Evolutionary conservation across 1,284 basidiomycete genomes (phyloP), one percentile per base, ranked within the genome.

Genomic region (Calocybe gambosa): DNA sequence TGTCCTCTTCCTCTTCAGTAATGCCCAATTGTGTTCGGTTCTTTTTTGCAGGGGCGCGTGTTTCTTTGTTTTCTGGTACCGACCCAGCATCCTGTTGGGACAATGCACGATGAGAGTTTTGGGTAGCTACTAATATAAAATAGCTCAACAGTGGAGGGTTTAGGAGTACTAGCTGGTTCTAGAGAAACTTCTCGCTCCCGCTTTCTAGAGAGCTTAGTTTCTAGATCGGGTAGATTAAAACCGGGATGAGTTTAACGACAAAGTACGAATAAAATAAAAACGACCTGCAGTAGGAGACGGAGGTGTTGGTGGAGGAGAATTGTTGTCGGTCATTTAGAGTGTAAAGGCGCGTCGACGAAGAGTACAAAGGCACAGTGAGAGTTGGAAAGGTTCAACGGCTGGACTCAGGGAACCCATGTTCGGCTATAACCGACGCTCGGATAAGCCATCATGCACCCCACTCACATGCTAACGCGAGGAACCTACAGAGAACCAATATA

Each of bases 111-210:
- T 55, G 51, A 50, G 25, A 29, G 19, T 2, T 38, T 5, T 38
- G 23, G 7, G 16, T n/a, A 43, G 3, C 46, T 50, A 53, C 45
- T 21, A 45, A 44, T 42, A 48, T 46, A 47, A 47, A 43, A 53
- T 43, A 34, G 18, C 15, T 52, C 52, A 29, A 57, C 54, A 38
- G 19, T 9, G 10, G 28, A n/a, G 2, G 43, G 35, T 33, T 50
- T 52, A 15, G 82, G 77, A 5, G 67, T 66, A 39, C 77, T 74
- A 10, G 67, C 69, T 43, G 83, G 82, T 61, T 88, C 85, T 23
- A 82, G 62, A 21, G 85, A 89, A 16, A 82, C 77, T 62, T 88
- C 84, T 34, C 85, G 70, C 60, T 86, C 83, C 51, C 85, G 75
- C 62, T 89, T 89, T 58, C 67, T 66, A 12, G 70, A 68, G 28